phyloP scores from a whole-genome alignment of 1,139 yeast genomes.

The Nematodospora anomalae region DNA sequence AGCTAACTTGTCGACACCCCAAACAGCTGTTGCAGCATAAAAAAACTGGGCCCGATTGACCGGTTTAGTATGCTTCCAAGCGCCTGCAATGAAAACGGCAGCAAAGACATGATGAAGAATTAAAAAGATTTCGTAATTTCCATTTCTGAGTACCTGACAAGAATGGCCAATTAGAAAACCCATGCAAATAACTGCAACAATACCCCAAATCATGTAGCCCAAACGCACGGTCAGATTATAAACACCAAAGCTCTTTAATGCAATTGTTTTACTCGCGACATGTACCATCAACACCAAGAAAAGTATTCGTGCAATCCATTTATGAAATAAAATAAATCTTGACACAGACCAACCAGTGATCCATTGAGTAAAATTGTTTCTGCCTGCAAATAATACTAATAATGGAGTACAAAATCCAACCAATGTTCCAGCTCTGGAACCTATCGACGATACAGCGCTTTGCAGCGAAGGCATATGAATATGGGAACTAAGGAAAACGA shows the following conservation, averaged over 20 bases:
- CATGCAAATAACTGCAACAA: slow-evolving; percentile 40
- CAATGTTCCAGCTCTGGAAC: slow-evolving; percentile 27
- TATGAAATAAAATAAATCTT: slow-evolving; percentile 22
- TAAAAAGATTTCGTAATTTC: slow-evolving; percentile 59
- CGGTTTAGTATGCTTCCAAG: slow-evolving; percentile 51
- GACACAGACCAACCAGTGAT: slow-evolving; percentile 25
- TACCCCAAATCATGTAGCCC: slow-evolving; percentile 49
- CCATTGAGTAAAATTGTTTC: slow-evolving; percentile 28
- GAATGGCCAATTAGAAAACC: slow-evolving; percentile 37
- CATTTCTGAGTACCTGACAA: slow-evolving; percentile 39
- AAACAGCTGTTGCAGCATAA: slow-evolving; percentile 56
- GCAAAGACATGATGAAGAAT: slow-evolving; percentile 54
- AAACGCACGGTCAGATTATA: slow-evolving; percentile 27
- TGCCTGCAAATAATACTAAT: slow-evolving; percentile 24
- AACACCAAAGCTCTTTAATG: slow-evolving; percentile 14
- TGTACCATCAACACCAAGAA: slow-evolving; percentile 20
- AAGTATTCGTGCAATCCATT: slow-evolving; percentile 25
- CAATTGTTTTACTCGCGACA: slow-evolving; percentile 14
- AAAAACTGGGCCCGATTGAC: slow-evolving; percentile 23
- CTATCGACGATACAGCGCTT: slow-evolving; percentile 19
- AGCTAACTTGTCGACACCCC: slow-evolving; percentile 60
- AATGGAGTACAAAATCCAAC: slow-evolving; percentile 22
- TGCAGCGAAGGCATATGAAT: slow-evolving; percentile 14
- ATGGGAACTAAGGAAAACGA: slow-evolving; percentile 16
- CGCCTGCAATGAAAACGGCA: slow-evolving; percentile 47